Conservation (phyloP, 2,329 filamentous ascomycete species). For the Aspergillus awamori region DNA sequence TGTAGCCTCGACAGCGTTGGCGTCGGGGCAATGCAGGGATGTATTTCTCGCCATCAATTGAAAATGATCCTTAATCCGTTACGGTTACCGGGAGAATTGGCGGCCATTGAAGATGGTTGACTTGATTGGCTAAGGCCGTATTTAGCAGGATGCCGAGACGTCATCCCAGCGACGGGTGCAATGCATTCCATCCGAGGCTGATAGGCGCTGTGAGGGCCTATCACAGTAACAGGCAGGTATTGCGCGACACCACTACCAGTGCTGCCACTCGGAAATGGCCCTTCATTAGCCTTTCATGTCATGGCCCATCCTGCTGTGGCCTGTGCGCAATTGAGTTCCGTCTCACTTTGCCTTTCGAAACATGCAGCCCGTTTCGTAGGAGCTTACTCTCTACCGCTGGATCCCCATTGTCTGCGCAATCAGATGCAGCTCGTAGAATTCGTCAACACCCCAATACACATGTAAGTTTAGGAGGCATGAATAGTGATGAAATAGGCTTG, state of each 20-base stretch:
- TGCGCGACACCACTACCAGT: not conserved
- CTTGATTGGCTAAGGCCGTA: conserved; percentile 8
- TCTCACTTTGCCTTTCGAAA: not conserved
- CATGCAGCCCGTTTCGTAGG: not conserved
- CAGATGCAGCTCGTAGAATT: not conserved
- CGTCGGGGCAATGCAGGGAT: not conserved
- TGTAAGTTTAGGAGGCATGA: not conserved
- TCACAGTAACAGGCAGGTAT: not conserved
- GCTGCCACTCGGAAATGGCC: not conserved
- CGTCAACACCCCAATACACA: not conserved
- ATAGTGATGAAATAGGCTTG: not conserved
- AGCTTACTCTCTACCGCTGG: not conserved
- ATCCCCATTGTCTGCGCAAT: not conserved
- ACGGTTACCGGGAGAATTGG: conserved; percentile 9
- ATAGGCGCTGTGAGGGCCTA: not conserved
- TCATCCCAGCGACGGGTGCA: conserved; percentile 4
- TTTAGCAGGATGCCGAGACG: not conserved
- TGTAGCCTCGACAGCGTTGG: conserved; percentile 1
- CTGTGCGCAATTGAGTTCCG: not conserved
- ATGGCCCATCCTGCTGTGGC: not conserved
- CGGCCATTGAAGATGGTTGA: not conserved
- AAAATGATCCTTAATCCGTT: conserved; percentile 8
- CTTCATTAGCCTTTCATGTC: not conserved
- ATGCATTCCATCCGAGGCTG: not conserved
- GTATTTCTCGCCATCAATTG: not conserved